Base-by-base conservation (phyloP, 495 filamentous ascomycete genomes). In the Hypoxylon lienhwacheense region DNA sequence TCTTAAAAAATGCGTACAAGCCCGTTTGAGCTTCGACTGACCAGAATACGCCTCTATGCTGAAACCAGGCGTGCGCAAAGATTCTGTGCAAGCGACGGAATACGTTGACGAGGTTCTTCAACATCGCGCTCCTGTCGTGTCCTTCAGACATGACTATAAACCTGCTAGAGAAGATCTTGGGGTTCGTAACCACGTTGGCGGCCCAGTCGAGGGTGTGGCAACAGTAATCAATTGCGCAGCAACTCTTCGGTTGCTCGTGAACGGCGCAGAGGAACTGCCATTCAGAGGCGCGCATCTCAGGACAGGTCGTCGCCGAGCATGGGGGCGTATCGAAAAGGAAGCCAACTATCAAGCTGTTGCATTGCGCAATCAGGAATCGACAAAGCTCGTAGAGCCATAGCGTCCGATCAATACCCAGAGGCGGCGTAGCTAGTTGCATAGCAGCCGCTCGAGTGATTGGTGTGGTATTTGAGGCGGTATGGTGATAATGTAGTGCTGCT, bases 191-290 rank as follows among this genome's bases (percentile, higher is more conserved):
- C 16, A 88, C 87, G 47, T 93, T 93, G 29, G 87, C 89, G 0
- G 93, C 93, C 87, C 93, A 96, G 71, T 98, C 93, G 32, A 98
- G 84, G 0, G 93, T 98, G 67, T 98, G 93, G 68, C 90, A 96
- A 78, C 90, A 97, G 70, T 98, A 98, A 69, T 98, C 93, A 65
- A 98, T 96, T 2, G 93, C 93, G 68, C 91, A 96, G 76, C 93
- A 98, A 54, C 82, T 81, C 72, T 97, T 96, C 19, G 93, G 93
- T 16, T 88, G 82, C 51, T 97, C 92, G 69, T 97, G 95, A 0
- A 97, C 95, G 29, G 93, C 93, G 76, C 93, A 98, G 55, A 98
- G 84, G 64, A 97, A 98, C 70, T 98, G 93, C 93, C 93, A 98
- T 74, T 98, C 93, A 39, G 85, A 88, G 2, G 95, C 93, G 56